Percentiles rank a stretch among this genome's conserved stretches.
These are phyloP conservation scores for Phytophthora kernoviae DNA, from an alignment of 352 stramenopile genomes.

Conservation along the genomic window DNA sequence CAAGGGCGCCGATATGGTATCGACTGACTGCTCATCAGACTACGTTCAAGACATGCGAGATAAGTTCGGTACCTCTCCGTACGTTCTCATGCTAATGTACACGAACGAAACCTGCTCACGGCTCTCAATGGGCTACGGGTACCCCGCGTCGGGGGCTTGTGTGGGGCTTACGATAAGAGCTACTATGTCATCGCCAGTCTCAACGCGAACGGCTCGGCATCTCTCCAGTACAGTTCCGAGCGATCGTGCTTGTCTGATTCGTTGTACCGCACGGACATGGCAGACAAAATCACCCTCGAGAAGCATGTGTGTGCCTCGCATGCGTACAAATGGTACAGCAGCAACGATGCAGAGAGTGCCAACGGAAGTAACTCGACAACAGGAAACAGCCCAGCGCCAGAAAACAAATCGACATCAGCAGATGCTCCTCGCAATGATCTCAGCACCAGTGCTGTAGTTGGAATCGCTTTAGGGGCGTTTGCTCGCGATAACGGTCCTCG, in stretches of 20 bases:
- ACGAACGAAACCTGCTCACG: background rate
- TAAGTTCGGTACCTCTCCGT: background rate
- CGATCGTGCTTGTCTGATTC: background rate
- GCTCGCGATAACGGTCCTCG: background rate
- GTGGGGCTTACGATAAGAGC: conserved; percentile 1
- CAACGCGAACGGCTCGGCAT: conserved; percentile 2
- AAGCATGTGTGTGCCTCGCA: background rate
- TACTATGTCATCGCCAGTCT: conserved; percentile 1
- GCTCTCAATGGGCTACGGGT: background rate
- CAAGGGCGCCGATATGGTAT: background rate
- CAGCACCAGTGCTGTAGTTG: background rate
- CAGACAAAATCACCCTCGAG: background rate
- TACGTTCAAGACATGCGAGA: background rate
- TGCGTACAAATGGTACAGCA: background rate
- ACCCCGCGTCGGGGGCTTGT: conserved; percentile 1
- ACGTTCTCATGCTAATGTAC: background rate
- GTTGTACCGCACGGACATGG: background rate
- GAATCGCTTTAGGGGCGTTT: background rate
- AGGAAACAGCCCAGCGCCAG: background rate
- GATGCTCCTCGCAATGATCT: background rate
- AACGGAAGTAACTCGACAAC: background rate
- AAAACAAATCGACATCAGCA: background rate
- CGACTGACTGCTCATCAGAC: background rate
- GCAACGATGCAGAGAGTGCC: background rate
- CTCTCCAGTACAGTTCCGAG: background rate